Base-by-base conservation (phyloP, 345 rosid species). In the Streptanthus diversifolius region DNA sequence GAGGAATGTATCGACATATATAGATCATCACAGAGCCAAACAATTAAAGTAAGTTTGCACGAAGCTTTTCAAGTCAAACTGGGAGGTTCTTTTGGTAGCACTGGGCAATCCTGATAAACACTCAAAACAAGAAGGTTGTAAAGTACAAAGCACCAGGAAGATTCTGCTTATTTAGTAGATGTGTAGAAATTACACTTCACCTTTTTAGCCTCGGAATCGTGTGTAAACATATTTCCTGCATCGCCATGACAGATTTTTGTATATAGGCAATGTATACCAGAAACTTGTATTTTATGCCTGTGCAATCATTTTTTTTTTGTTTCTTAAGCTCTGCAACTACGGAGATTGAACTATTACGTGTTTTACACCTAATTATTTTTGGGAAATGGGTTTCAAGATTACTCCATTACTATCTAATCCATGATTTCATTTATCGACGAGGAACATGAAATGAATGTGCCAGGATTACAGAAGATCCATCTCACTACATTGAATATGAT, bases 1-100 rank as follows among this genome's bases (percentile, higher is more conserved):
- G 96, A 90, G 82, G 98, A 93, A 76, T 93, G 98, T 55, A 81
- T 82, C 36, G 93, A 93, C 51, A 80, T 89, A 57, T 53, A 86
- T 71, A 87, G 77, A 78, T 70, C 79, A 67, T 80, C 78, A 18
- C 82, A 59, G 57, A 77, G 73, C 56, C 80, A 68, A 39, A 87
- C 91, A 25, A 86, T 93, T 66, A 84, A 80, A 60, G 83, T 90
- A 70, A 78, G 90, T 10, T 44, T 90, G 24, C 82, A 82, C 53
- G 83, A 59, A 71, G 81, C 81, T 58, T 74, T 73, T 51, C 79
- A 80, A 54, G 71, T 48, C 15, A 81, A 54, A 47, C 52, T 77
- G 13, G 80, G 77, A 65, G 68, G 75, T 70, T 74, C 80, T 47
- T 58, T 75, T 36, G 73, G 78, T 25, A 71, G 77, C 65, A 63